Conservation (phyloP, 2,329 filamentous ascomycete species). For the Tolypocladium ophioglossoides region DNA sequence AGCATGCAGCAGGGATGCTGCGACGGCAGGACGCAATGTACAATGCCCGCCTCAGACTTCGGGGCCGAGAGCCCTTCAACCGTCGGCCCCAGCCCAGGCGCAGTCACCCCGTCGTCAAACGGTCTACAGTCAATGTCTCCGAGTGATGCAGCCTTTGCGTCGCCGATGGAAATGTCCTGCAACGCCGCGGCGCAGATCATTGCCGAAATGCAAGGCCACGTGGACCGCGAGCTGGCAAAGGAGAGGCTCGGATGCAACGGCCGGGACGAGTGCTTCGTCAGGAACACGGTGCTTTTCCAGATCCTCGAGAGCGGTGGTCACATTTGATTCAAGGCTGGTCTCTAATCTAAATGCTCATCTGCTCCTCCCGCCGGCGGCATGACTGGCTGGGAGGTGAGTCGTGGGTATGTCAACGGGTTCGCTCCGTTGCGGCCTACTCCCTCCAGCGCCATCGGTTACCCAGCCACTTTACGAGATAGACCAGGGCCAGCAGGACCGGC, state of each 20-base stretch:
- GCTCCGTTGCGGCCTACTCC: background rate
- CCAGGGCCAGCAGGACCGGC: constrained; percentile 65
- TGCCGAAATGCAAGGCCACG: constrained; percentile 26
- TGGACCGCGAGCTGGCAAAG: constrained; percentile 14
- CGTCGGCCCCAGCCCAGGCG: constrained; percentile 10
- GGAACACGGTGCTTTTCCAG: constrained; percentile 22
- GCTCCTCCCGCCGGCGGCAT: background rate
- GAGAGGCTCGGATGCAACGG: constrained; percentile 18
- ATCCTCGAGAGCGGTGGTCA: constrained; percentile 16
- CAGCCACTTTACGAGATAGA: constrained; percentile 60
- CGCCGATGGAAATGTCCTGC: constrained; percentile 23
- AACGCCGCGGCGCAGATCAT: constrained; percentile 25
- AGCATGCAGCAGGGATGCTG: constrained; percentile 20
- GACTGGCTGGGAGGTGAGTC: background rate
- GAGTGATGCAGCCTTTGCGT: constrained; percentile 8
- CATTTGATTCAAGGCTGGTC: background rate
- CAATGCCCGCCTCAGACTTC: constrained; percentile 9
- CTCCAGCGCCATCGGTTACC: constrained; percentile 45
- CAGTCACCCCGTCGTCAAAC: constrained; percentile 9
- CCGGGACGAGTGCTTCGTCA: constrained; percentile 19
- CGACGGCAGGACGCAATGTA: constrained; percentile 10
- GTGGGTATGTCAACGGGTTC: background rate
- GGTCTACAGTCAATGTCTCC: constrained; percentile 5
- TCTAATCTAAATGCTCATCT: background rate
- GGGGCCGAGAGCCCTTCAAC: constrained; percentile 11